Conservation (phyloP, 2,329 filamentous ascomycete species). For the Claviceps sp. region DNA sequence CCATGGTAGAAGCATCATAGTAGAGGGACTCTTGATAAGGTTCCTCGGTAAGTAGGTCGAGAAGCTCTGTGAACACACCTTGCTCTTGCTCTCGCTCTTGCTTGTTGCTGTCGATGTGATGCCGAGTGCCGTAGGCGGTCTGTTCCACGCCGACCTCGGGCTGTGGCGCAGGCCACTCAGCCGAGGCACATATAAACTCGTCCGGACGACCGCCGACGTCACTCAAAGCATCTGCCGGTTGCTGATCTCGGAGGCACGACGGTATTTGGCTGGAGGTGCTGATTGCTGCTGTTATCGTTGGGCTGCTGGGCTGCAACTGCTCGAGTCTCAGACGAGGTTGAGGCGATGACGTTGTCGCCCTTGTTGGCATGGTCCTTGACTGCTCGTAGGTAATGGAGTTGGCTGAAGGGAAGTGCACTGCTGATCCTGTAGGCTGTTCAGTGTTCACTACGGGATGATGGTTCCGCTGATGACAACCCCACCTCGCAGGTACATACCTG, state of each 20-base stretch:
- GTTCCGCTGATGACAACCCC: neutral
- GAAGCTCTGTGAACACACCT: neutral
- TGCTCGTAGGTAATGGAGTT: neutral
- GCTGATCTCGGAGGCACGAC: neutral
- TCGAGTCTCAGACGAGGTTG: neutral
- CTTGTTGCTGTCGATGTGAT: neutral
- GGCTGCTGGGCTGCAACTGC: neutral
- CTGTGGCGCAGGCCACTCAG: neutral
- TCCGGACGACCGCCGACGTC: slow-evolving; percentile 12
- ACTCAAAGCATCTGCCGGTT: neutral
- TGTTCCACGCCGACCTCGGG: neutral
- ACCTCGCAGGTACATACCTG: too few species aligned
- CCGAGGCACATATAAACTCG: slow-evolving; percentile 2
- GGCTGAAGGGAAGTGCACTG: neutral
- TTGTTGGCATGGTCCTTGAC: neutral
- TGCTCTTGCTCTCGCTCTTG: neutral
- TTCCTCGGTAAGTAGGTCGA: neutral
- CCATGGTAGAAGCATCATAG: slow-evolving; percentile 45
- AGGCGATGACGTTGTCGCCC: neutral
- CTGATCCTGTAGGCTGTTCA: too few species aligned
- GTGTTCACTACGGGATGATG: neutral
- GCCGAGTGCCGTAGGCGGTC: neutral
- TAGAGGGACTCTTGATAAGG: slow-evolving; percentile 30
- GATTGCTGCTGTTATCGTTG: neutral
- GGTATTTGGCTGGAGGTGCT: neutral